Percentiles rank a stretch among this genome's conserved stretches.
Conservation (phyloP, 140 eudicot genomes). For the Oenanthe javanica region DNA sequence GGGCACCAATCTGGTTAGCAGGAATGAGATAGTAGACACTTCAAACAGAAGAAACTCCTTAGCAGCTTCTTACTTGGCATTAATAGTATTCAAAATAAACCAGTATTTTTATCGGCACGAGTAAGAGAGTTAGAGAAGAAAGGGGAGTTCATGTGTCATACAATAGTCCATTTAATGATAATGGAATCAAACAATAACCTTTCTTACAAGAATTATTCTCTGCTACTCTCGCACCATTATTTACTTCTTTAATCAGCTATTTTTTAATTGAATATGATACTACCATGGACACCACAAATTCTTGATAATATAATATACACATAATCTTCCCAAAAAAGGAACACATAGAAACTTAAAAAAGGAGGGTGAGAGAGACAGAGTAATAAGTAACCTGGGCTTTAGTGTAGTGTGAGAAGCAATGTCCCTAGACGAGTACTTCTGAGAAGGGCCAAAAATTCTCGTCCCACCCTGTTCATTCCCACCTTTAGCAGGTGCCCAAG, state of each 20-base stretch:
- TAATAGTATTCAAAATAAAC: background rate
- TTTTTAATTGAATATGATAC: background rate
- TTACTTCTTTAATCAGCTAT: background rate
- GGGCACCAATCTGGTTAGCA: background rate
- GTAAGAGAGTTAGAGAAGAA: background rate
- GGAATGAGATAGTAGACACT: background rate
- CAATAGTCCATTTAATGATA: background rate
- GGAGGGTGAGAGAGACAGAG: no score
- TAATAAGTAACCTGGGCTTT: conserved; percentile 62
- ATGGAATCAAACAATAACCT: background rate
- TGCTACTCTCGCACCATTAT: background rate
- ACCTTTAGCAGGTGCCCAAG: conserved; percentile 99
- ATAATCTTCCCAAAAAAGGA: background rate
- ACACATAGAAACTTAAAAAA: background rate
- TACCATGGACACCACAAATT: background rate
- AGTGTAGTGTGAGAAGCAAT: conserved; percentile 89
- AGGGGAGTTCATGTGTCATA: background rate
- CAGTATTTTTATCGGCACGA: background rate
- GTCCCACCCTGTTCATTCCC: conserved; percentile 98
- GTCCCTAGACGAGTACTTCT: conserved; percentile 94
- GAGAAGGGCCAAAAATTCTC: conserved; percentile 90
- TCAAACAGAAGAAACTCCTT: no score
- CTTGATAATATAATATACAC: background rate
- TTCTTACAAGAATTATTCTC: background rate
- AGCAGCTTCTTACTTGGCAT: background rate